Evolutionary conservation across 2,329 filamentous ascomycete genomes (phyloP).

Genomic region (Cercospora beticola): DNA sequence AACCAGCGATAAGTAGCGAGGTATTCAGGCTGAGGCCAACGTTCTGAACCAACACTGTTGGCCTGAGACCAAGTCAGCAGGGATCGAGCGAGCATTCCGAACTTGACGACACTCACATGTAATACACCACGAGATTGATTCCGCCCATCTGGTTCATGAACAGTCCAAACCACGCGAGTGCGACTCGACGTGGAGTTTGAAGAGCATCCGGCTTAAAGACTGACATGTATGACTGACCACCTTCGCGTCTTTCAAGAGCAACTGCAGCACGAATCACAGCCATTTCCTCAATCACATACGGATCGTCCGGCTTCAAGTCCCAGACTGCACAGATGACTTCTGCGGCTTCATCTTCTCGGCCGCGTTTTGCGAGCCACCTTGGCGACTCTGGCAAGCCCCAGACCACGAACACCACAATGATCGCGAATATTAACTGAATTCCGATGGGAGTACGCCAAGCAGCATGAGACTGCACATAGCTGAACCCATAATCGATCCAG

Average conservation of each 20-base stretch:
- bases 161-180: slow-evolving; percentile 39
- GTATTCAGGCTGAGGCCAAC: slow-evolving; percentile 45
- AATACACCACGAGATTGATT: slow-evolving; percentile 43
- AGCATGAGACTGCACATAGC: slow-evolving; percentile 12
- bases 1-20: slow-evolving; percentile 47
- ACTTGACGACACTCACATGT: slow-evolving; percentile 38
- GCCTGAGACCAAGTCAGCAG: slow-evolving; percentile 2
- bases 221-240: slow-evolving; percentile 35
- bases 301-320: slow-evolving; percentile 27
- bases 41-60: slow-evolving; percentile 40
- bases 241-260: slow-evolving; percentile 37
- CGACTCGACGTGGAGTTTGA: slow-evolving; percentile 39
- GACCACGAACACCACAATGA: slow-evolving; percentile 40
- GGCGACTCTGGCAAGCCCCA: slow-evolving; percentile 14
- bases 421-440: slow-evolving; percentile 32
- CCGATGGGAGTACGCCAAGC: slow-evolving; percentile 23
- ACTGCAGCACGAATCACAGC: slow-evolving; percentile 37
- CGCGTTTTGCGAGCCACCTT: slow-evolving; percentile 34
- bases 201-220: slow-evolving; percentile 39
- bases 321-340: slow-evolving; percentile 32
- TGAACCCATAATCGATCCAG: slow-evolving; percentile 27
- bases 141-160: slow-evolving; percentile 41
- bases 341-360: slow-evolving; percentile 28
- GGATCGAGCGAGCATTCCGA: neutral
- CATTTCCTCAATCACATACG: slow-evolving; percentile 30